Evolutionary conservation across 306 rosid species (phyloP).

Genomic region (Hippophae rhamnoides): DNA sequence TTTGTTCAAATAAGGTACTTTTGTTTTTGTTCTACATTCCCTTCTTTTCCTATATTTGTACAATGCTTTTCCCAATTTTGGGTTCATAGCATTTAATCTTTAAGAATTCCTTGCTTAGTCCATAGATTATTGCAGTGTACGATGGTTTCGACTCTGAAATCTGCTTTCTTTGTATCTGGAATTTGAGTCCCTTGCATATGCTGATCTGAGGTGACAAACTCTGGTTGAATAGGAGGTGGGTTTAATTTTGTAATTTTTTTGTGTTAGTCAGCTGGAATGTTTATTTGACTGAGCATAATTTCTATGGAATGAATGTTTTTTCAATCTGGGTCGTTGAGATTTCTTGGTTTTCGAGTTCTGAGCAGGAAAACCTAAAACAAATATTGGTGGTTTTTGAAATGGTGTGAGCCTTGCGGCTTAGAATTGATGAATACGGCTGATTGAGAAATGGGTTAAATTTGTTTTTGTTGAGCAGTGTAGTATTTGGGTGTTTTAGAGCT

Average conservation of each 20-base stretch:
- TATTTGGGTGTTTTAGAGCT: constrained; percentile 11
- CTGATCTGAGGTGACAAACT: too few species aligned
- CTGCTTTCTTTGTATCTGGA: constrained; percentile 16
- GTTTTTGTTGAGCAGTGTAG: constrained; percentile 20
- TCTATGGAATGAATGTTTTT: constrained; percentile 3
- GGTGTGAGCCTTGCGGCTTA: constrained; percentile 9
- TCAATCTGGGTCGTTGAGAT: not conserved
- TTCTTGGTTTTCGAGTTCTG: constrained; percentile 6
- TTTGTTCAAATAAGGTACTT: constrained; percentile 29
- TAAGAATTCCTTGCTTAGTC: too few species aligned
- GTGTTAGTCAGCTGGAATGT: constrained; percentile 4
- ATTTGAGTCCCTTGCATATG: too few species aligned
- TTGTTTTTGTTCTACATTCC: constrained; percentile 9
- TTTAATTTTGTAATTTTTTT: constrained; percentile 3
- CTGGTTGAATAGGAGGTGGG: not conserved
- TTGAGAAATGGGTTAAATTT: constrained; percentile 27
- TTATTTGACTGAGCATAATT: not conserved
- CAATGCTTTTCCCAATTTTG: constrained; percentile 2
- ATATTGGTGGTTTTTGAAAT: constrained; percentile 10
- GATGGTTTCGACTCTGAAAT: not conserved
- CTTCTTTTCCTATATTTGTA: not conserved
- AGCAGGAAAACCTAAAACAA: constrained; percentile 4
- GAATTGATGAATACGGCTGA: constrained; percentile 23
- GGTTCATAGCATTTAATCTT: constrained; percentile 23
- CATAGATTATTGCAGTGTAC: constrained; percentile 1